Evolutionary conservation across 139 green algal genomes (phyloP).

Genomic region (Yamagishiella unicocca): DNA sequence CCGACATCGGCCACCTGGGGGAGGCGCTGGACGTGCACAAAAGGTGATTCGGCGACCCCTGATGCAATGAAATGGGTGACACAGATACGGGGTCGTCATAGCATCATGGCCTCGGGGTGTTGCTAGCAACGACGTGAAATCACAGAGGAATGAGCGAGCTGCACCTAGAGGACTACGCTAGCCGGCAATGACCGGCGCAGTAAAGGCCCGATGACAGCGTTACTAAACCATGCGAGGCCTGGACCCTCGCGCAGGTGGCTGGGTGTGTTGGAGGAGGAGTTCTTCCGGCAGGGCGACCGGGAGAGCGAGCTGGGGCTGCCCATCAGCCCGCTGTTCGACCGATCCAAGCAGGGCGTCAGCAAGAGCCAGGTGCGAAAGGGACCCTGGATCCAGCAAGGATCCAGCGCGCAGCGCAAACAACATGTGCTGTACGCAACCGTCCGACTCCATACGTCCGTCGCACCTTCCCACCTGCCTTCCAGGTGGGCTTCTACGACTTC

Average conservation of each 20-base stretch:
- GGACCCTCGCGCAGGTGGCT: conserved; percentile 43
- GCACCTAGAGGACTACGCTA: no score
- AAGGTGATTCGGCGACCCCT: background rate
- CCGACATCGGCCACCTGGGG: conserved; percentile 16
- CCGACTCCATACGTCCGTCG: background rate
- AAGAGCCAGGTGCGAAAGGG: conserved; percentile 59
- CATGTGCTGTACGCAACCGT: no score
- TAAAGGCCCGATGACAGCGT: no score
- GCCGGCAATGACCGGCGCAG: no score
- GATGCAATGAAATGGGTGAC: no score
- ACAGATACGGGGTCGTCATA: no score
- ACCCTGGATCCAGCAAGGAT: no score
- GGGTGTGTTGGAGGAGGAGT: conserved; percentile 37
- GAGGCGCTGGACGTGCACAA: conserved; percentile 15
- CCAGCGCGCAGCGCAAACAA: no score
- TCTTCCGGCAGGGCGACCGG: conserved; percentile 63
- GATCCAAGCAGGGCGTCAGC: conserved; percentile 53
- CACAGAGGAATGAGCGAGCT: no score
- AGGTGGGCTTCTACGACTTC: conserved; percentile 53
- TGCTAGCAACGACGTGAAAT: no score
- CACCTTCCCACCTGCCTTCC: background rate
- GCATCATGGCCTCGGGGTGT: no score
- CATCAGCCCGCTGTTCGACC: conserved; percentile 66
- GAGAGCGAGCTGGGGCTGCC: conserved; percentile 51
- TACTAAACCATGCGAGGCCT: no score